phyloP scores from a whole-genome alignment of 1,139 yeast genomes.

The Nakaseomyces sp. region DNA sequence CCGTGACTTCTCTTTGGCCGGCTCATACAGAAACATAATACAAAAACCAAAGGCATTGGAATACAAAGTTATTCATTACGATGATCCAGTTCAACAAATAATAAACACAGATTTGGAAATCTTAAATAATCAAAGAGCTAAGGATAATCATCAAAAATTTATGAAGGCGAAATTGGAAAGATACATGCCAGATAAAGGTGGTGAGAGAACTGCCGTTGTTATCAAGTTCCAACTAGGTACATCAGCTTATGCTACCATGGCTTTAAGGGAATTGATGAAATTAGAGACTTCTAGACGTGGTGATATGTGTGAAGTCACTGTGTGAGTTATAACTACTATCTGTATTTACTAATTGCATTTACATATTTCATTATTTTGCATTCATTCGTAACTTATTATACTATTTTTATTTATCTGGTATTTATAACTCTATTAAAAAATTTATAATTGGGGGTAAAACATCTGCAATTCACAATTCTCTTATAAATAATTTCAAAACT shows the following conservation, averaged over 20 bases:
- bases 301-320: slow-evolving; percentile 37
- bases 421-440: no score
- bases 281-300: slow-evolving; percentile 67
- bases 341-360: neutral
- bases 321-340: neutral
- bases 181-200: slow-evolving; percentile 37
- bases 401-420: neutral
- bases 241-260: slow-evolving; percentile 97
- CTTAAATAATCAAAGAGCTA: slow-evolving; percentile 37
- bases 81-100: slow-evolving; percentile 55
- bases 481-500: no score
- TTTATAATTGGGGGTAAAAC: no score
- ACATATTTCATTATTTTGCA: neutral
- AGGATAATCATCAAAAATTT: slow-evolving; percentile 29
- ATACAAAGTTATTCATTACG: slow-evolving; percentile 56
- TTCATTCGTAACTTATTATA: neutral
- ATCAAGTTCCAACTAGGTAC: slow-evolving; percentile 72
- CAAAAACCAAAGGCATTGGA: slow-evolving; percentile 58
- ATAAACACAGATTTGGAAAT: slow-evolving; percentile 78
- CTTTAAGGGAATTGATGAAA: slow-evolving; percentile 83
- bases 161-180: slow-evolving; percentile 31
- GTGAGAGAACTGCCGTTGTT: slow-evolving; percentile 58
- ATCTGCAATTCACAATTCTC: no score
- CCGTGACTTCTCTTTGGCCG: slow-evolving; percentile 83
- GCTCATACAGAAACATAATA: slow-evolving; percentile 76